A percentile compares a stretch with the other conserved stretches of the same genome.
phyloP scores from a whole-genome alignment of 1,139 yeast species.

The Taphrina pruni region DNA sequence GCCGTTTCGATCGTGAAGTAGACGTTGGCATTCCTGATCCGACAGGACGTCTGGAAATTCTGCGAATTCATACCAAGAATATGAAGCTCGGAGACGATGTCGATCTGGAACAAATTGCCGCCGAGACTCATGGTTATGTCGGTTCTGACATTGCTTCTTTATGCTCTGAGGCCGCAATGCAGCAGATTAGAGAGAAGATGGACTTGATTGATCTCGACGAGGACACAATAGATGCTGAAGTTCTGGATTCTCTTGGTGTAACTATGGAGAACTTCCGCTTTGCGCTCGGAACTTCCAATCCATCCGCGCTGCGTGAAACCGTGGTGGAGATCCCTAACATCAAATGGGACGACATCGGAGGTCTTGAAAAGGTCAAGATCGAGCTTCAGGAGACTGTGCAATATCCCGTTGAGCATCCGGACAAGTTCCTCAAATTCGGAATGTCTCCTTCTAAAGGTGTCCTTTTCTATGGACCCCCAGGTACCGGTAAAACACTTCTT shows the following conservation, averaged over 20 bases:
- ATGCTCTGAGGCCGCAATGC: slow-evolving; percentile 99
- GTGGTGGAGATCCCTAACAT: slow-evolving; percentile 98
- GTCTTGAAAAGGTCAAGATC: slow-evolving; percentile 90
- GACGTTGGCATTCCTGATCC: slow-evolving; percentile 99
- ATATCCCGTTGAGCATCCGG: slow-evolving; percentile 98
- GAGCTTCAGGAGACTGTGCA: slow-evolving; percentile 98
- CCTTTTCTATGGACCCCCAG: slow-evolving; percentile 98
- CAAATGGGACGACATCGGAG: slow-evolving; percentile 98
- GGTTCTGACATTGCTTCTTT: slow-evolving; percentile 94
- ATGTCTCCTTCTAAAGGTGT: slow-evolving; percentile 98
- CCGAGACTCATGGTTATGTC: slow-evolving; percentile 96
- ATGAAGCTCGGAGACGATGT: slow-evolving; percentile 96
- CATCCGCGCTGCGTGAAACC: slow-evolving; percentile 98
- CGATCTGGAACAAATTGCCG: slow-evolving; percentile 87
- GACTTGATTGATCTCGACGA: slow-evolving; percentile 96
- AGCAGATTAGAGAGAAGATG: slow-evolving; percentile 99
- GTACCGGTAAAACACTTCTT: slow-evolving; percentile 97
- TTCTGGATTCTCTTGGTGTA: slow-evolving; percentile 93
- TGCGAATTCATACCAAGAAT: slow-evolving; percentile 92
- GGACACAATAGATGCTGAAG: slow-evolving; percentile 97
- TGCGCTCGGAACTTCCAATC: slow-evolving; percentile 96
- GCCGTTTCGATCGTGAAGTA: slow-evolving; percentile 98
- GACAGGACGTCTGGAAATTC: slow-evolving; percentile 94
- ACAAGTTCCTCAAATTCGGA: slow-evolving; percentile 96
- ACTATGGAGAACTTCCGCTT: slow-evolving; percentile 99